Evolutionary conservation across 2,329 filamentous ascomycete genomes (phyloP), one percentile per base, ranked within the genome.

Genomic region (Apiospora phragmitis): DNA sequence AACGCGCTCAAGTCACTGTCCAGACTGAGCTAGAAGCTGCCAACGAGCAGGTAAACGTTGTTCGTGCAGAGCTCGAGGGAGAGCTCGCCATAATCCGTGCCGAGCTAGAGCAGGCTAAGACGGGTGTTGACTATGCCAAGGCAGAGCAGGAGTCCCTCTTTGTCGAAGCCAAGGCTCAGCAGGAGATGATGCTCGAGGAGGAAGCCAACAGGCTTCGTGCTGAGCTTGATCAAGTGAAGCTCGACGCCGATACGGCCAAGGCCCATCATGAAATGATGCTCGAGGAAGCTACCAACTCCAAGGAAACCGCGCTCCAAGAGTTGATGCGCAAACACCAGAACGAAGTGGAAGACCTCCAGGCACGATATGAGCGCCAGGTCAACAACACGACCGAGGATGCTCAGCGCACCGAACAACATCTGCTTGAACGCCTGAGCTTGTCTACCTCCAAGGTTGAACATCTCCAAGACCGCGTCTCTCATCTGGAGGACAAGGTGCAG

Each of bases 401-500:
- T 71, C 91, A 95, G 76, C 91, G 93, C 67, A 86, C 90, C 2
- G 94, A 97, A 80, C 88, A 91, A 73, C 92, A 95, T 79, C 88
- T 97, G 59, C 88, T 92, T 66, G 94, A 98, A 78, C 91, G 93
- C 35, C 88, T 98, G 70, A 91, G 89, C 73, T 87, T 98, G 70
- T 93, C 94, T 0, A 90, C 95, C 11, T 93, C 94, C 70, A 97
- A 95, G 85, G 90, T 92, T 4, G 90, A 94, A 75, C 93, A 97
- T 79, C 89, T 97, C 29, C 92, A 97, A 79, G 95, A 98, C 76
- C 94, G 93, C 76, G 89, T 98, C 35, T 83, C 88, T 5, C 93
- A 97, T 76, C 86, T 98, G 1, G 94, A 98, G 80, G 95, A 98
- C 80, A 95, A 94, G 81, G 88, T 99, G 21, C 92, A 97, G 76